These are phyloP conservation scores for Fusarium verticillioides DNA, from an alignment of 2,329 filamentous ascomycete species.

Conservation along the genomic window DNA sequence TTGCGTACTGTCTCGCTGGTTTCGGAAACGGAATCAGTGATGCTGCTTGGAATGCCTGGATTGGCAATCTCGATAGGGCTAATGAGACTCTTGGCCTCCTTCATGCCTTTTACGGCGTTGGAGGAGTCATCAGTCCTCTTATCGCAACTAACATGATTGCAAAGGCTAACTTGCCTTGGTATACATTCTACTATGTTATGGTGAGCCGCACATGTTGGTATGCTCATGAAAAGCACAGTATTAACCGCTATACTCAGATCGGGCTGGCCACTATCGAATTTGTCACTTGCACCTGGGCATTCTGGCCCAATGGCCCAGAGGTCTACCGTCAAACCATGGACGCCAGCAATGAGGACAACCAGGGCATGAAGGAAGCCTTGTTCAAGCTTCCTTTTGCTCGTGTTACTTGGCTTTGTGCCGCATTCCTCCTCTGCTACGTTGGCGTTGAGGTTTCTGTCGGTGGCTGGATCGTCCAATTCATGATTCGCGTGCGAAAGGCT, in stretches of 20 bases:
- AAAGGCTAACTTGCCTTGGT: slow-evolving; percentile 71
- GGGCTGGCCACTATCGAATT: slow-evolving; percentile 24
- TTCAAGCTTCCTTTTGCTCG: slow-evolving; percentile 56
- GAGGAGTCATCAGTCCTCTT: slow-evolving; percentile 75
- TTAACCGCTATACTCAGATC: slow-evolving; percentile 44
- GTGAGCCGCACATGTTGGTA: slow-evolving; percentile 54
- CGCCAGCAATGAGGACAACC: slow-evolving; percentile 45
- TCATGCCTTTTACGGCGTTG: slow-evolving; percentile 75
- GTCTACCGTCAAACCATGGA: slow-evolving; percentile 59
- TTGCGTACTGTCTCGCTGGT: slow-evolving; percentile 74
- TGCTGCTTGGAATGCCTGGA: slow-evolving; percentile 65
- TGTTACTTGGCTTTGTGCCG: slow-evolving; percentile 75
- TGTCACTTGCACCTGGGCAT: slow-evolving; percentile 60
- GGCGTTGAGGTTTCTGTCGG: slow-evolving; percentile 80
- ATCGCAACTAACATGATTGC: slow-evolving; percentile 78
- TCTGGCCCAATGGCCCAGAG: slow-evolving; percentile 68
- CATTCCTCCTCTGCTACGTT: slow-evolving; percentile 81
- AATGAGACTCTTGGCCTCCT: slow-evolving; percentile 77
- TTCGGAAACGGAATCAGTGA: slow-evolving; percentile 76
- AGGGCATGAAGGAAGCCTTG: slow-evolving; percentile 48
- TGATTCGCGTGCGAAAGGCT: slow-evolving; percentile 79
- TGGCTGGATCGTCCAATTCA: slow-evolving; percentile 87
- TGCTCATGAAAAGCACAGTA: slow-evolving; percentile 55
- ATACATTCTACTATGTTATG: slow-evolving; percentile 80
- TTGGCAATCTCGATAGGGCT: slow-evolving; percentile 74